Conservation (phyloP, 2,329 filamentous ascomycete genomes). For the Penicillium sp. region DNA sequence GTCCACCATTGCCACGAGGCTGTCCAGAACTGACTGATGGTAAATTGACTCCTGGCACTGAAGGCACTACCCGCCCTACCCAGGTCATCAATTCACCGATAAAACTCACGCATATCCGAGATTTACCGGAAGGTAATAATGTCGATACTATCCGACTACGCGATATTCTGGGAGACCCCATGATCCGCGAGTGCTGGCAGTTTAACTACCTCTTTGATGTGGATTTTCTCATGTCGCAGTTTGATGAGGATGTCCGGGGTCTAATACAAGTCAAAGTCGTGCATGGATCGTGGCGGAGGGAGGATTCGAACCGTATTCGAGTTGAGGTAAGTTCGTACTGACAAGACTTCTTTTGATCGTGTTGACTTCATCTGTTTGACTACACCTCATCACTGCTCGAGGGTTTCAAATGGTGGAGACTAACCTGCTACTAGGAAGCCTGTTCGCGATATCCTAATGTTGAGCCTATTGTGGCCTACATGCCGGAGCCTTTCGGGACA, state of each 20-base stretch:
- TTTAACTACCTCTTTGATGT: constrained; percentile 58
- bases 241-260: constrained; percentile 55
- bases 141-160: constrained; percentile 61
- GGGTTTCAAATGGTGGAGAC: not conserved
- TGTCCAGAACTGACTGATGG: not conserved
- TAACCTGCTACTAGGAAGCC: constrained; percentile 50
- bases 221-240: constrained; percentile 59
- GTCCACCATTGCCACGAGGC: not conserved
- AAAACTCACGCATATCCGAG: constrained; percentile 66
- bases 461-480: constrained; percentile 67
- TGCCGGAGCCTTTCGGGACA: constrained; percentile 82
- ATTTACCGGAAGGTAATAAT: constrained; percentile 61
- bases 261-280: constrained; percentile 57
- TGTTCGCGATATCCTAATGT: constrained; percentile 65
- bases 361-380: not conserved
- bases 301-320: constrained; percentile 57
- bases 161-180: constrained; percentile 69
- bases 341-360: not conserved
- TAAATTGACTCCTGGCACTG: not conserved
- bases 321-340: constrained; percentile 51
- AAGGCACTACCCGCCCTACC: no score
- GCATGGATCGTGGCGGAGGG: constrained; percentile 66
- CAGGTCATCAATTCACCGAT: constrained; percentile 58
- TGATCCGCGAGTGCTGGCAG: constrained; percentile 63
- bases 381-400: not conserved